Conservation (phyloP, 2,329 filamentous ascomycete species). For the Fusarium coicis region DNA sequence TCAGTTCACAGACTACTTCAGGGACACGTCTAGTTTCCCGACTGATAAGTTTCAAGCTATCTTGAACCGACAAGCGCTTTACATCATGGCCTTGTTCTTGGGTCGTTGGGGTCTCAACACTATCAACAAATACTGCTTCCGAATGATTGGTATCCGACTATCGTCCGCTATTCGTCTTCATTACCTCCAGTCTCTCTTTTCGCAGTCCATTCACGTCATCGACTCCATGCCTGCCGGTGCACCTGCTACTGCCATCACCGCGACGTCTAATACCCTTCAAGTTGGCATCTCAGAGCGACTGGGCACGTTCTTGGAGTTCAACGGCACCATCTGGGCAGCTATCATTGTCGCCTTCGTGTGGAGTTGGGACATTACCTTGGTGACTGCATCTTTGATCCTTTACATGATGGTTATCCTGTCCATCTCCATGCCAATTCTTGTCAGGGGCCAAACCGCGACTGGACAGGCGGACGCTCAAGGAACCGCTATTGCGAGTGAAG, state of each 20-base stretch:
- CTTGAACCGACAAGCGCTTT: constrained; percentile 38
- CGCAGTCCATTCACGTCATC: constrained; percentile 60
- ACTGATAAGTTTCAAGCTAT: constrained; percentile 12
- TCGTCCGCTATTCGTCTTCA: constrained; percentile 62
- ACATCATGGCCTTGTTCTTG: constrained; percentile 41
- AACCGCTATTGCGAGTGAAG: constrained; percentile 56
- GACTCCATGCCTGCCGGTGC: constrained; percentile 62
- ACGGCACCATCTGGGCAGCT: constrained; percentile 33
- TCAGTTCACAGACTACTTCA: constrained; percentile 44
- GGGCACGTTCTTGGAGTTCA: constrained; percentile 55
- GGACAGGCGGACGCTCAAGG: constrained; percentile 48
- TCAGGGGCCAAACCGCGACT: constrained; percentile 36
- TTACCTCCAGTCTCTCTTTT: constrained; percentile 62
- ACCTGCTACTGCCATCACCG: constrained; percentile 63
- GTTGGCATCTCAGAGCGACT: constrained; percentile 65
- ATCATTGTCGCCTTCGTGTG: constrained; percentile 63
- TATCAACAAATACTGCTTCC: constrained; percentile 50
- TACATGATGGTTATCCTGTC: constrained; percentile 51
- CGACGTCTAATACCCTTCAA: constrained; percentile 63
- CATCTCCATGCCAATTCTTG: constrained; percentile 39
- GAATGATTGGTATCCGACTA: constrained; percentile 61
- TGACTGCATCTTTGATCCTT: constrained; percentile 59
- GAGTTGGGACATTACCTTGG: constrained; percentile 63
- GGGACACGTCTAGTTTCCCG: constrained; percentile 30
- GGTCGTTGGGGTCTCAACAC: constrained; percentile 39